These are phyloP conservation scores for Lachancea fermentati DNA, from an alignment of 805 yeast species.

Conservation along the genomic window DNA sequence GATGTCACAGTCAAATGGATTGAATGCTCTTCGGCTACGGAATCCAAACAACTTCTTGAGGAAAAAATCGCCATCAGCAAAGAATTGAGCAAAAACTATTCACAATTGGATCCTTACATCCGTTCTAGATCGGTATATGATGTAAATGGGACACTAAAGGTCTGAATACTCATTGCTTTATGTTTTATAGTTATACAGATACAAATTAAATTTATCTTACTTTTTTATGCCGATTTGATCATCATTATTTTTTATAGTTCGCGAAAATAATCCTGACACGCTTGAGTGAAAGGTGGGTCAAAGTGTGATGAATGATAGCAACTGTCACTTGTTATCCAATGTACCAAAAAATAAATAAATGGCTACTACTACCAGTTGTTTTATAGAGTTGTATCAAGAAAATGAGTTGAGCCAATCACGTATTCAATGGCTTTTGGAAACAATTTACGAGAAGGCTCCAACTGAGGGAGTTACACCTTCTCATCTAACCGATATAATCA, in stretches of 20 bases:
- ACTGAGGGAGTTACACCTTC: slow-evolving; percentile 3
- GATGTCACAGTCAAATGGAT: slow-evolving; percentile 75
- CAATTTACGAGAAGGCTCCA: slow-evolving; percentile 1
- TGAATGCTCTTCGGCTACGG: slow-evolving; percentile 44
- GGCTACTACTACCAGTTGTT: slow-evolving; percentile 3
- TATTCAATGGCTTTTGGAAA: slow-evolving; percentile 2
- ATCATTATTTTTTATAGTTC: too few relatives aligned
- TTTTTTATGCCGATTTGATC: background rate
- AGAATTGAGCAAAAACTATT: slow-evolving; percentile 57
- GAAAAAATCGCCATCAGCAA: slow-evolving; percentile 51
- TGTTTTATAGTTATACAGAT: background rate
- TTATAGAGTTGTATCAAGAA: background rate
- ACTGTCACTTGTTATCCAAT: too few relatives aligned
- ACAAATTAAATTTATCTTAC: background rate
- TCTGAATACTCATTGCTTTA: slow-evolving; percentile 8
- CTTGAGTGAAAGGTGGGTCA: too few relatives aligned
- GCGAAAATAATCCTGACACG: too few relatives aligned
- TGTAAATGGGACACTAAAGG: slow-evolving; percentile 52
- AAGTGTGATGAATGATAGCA: too few relatives aligned
- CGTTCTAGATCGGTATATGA: slow-evolving; percentile 79
- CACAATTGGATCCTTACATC: slow-evolving; percentile 69
- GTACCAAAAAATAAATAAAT: slow-evolving; percentile 4
- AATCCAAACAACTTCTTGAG: slow-evolving; percentile 42
- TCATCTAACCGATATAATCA: slow-evolving; percentile 10
- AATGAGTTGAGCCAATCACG: background rate